Evolutionary conservation across 805 yeast species (phyloP).

Genomic region (Helenozyma rhizophorensis): DNA sequence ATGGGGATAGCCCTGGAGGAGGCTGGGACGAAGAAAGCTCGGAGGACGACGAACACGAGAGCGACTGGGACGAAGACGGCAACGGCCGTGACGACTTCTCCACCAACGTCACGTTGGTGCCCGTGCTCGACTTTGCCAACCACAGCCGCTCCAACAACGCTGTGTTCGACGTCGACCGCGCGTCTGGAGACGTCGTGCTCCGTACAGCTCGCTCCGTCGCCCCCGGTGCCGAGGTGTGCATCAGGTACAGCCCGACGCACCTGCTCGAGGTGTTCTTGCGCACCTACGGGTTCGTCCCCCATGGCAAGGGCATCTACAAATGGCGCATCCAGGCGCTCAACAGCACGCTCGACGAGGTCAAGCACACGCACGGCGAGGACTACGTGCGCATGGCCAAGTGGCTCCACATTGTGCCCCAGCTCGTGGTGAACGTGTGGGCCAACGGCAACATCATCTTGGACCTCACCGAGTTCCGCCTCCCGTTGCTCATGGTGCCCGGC

Average conservation of each 20-base stretch:
- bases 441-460: slow-evolving; percentile 3
- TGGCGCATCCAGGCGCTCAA: slow-evolving; percentile 8
- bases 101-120: slow-evolving; percentile 56
- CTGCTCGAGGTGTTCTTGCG: slow-evolving; percentile 6
- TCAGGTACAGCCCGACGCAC: slow-evolving; percentile 11
- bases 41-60: slow-evolving; percentile 1
- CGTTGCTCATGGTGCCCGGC: slow-evolving; percentile 13
- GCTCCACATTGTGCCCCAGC: slow-evolving; percentile 11
- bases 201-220: slow-evolving; percentile 10
- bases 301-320: background rate
- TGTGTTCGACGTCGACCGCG: slow-evolving; percentile 55
- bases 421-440: slow-evolving; percentile 1
- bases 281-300: slow-evolving; percentile 15
- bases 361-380: background rate
- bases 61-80: background rate
- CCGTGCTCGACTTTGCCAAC: slow-evolving; percentile 64
- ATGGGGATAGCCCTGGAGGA: background rate
- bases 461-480: slow-evolving; percentile 6
- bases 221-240: slow-evolving; percentile 9
- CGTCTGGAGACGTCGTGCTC: slow-evolving; percentile 40
- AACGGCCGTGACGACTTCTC: slow-evolving; percentile 31
- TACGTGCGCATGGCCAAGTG: slow-evolving; percentile 12
- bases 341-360: background rate
- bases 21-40: no score
- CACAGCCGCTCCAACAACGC: slow-evolving; percentile 44